Base-by-base conservation (phyloP, 1,139 yeast genomes). In the Ogataea hybrid region DNA sequence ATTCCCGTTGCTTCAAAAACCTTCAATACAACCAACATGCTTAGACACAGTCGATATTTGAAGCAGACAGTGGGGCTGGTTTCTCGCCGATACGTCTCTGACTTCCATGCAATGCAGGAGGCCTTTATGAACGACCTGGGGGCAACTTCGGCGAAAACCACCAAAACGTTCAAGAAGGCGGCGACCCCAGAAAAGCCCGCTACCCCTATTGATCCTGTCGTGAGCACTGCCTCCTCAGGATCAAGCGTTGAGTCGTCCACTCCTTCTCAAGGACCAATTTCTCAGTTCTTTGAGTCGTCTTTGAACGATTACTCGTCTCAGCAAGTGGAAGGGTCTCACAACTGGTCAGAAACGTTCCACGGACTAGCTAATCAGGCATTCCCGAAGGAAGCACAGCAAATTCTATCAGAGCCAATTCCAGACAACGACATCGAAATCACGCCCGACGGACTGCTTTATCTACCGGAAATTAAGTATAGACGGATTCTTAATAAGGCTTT, bases 391-490 rank as follows among this genome's bases (percentile, higher is more conserved):
- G 72, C 81, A 0, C 81, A 79, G 40, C 76, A 77, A 22, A 70
- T 78, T 7, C 67, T 92, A 14, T 62, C 80, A 37, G 77, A 83
- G 2, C 78, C 83, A 0, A 59, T 92, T 16, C 73, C 72, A 1
- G 72, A 77, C 5, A 74, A 72, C 23, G 97, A 92, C 53, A 81
- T 92, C 41, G 98, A 92, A 62, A 84, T 92, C 51, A 92, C 92
- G 49, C 97, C 98, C 0, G 98, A 92, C 62, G 97, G 98, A 14
- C 69, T 92, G 41, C 65, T 92, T 11, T 92, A 88, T 57, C 69
- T 92, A 39, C 98, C 98, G 0, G 98, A 92, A 63, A 92, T 92
- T 64, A 89, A 90, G 61, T 92, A 92, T 61, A 77, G 98, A 49
- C 75, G 98, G 36, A 84, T 89, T 25, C 67, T 92, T 53, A 90